These are phyloP conservation scores for Lantana camara DNA, from an alignment of 257 asterid species.

Conservation along the genomic window DNA sequence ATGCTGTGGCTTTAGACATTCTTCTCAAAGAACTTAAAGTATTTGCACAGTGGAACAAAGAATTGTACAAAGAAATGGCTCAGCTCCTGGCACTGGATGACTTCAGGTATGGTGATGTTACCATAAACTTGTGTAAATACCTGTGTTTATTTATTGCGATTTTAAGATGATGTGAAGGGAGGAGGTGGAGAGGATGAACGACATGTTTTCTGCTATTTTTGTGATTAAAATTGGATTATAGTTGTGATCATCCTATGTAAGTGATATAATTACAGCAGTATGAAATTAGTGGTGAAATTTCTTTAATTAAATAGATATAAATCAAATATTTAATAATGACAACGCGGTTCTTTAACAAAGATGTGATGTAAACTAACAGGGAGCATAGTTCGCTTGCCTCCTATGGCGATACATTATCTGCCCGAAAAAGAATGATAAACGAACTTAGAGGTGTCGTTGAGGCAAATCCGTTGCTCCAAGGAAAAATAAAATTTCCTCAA, in stretches of 20 bases:
- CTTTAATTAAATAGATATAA: not conserved
- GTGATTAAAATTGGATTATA: not conserved
- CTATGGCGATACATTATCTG: slow-evolving; percentile 58
- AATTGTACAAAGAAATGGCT: slow-evolving; percentile 62
- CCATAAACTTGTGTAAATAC: slow-evolving; percentile 2
- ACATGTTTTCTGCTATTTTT: not conserved
- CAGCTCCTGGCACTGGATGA: slow-evolving; percentile 61
- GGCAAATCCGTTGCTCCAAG: slow-evolving; percentile 66
- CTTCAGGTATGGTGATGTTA: slow-evolving; percentile 54
- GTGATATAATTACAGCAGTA: too few relatives aligned
- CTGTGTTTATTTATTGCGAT: slow-evolving; percentile 14
- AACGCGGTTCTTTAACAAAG: slow-evolving; percentile 1
- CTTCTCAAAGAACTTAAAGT: slow-evolving; percentile 71
- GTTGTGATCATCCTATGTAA: not conserved
- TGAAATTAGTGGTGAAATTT: not conserved
- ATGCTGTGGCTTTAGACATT: slow-evolving; percentile 51
- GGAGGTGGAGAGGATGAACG: not conserved
- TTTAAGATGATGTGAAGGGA: not conserved
- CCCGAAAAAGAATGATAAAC: slow-evolving; percentile 47
- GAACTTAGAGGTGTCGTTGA: slow-evolving; percentile 48
- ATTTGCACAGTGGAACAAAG: slow-evolving; percentile 53
- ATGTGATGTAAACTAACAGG: slow-evolving; percentile 42
- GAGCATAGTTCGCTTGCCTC: slow-evolving; percentile 51
- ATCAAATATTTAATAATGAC: slow-evolving; percentile 11
- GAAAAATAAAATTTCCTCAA: slow-evolving; percentile 48